Evolutionary conservation across 768 basidiomycete genomes (phyloP).

Genomic region (Suillus subluteus): DNA sequence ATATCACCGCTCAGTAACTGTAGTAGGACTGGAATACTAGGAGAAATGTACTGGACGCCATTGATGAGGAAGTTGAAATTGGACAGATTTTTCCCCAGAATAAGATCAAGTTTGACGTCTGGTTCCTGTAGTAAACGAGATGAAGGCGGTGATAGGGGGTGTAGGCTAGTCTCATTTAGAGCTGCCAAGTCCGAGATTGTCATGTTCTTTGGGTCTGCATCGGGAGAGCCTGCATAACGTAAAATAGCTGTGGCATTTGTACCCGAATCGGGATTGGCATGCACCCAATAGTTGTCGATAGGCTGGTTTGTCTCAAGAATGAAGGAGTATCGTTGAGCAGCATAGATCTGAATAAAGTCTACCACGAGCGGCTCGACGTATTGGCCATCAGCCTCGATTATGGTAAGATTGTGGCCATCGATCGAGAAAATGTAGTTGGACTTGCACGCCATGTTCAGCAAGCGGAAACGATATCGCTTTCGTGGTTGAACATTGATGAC

Average conservation of each 20-base stretch:
- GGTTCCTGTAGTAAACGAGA: constrained; percentile 6
- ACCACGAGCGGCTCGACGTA: constrained; percentile 39
- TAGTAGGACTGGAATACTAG: constrained; percentile 47
- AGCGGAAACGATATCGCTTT: constrained; percentile 41
- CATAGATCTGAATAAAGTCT: constrained; percentile 47
- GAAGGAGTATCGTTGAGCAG: constrained; percentile 58
- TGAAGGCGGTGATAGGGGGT: not conserved
- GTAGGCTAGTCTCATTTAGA: not conserved
- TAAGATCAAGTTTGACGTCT: constrained; percentile 40
- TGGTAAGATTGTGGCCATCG: constrained; percentile 46
- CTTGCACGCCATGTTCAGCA: constrained; percentile 49
- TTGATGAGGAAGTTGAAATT: constrained; percentile 35
- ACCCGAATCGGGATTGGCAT: constrained; percentile 38
- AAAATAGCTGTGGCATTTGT: constrained; percentile 47
- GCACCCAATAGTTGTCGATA: constrained; percentile 48
- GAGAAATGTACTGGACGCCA: constrained; percentile 37
- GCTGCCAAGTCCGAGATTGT: not conserved
- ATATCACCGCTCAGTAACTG: constrained; percentile 46
- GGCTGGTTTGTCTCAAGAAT: constrained; percentile 41
- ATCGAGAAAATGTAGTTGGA: constrained; percentile 47
- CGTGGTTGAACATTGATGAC: constrained; percentile 40
- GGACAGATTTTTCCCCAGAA: constrained; percentile 28
- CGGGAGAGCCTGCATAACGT: constrained; percentile 43
- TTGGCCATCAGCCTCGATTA: constrained; percentile 53
- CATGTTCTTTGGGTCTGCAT: constrained; percentile 36